Evolutionary conservation across 768 basidiomycete genomes (phyloP).

Genomic region (Tylopilus subfusipes): DNA sequence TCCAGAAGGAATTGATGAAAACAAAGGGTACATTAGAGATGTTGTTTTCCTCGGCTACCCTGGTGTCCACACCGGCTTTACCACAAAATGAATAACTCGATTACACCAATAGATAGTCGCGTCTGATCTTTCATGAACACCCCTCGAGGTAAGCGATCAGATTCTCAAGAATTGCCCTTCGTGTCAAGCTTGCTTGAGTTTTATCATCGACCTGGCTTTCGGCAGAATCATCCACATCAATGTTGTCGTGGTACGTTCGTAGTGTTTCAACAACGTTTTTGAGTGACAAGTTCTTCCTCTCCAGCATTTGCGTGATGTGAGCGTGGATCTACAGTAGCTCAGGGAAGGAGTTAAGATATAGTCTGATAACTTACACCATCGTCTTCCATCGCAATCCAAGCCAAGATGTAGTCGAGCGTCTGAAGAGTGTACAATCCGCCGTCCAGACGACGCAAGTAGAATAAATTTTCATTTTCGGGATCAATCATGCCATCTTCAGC

Average conservation of each 20-base stretch:
- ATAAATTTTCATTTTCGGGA: constrained; percentile 64
- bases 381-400: constrained; percentile 97
- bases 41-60: constrained; percentile 64
- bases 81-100: constrained; percentile 17
- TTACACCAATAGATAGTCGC: background rate
- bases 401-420: constrained; percentile 89
- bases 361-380: constrained; percentile 69
- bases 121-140: constrained; percentile 16
- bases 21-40: constrained; percentile 88
- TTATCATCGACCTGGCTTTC: constrained; percentile 24
- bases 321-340: constrained; percentile 59
- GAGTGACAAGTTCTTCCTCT: constrained; percentile 66
- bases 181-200: constrained; percentile 43
- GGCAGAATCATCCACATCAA: constrained; percentile 49
- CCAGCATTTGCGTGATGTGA: constrained; percentile 74
- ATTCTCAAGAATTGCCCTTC: constrained; percentile 64
- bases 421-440: constrained; percentile 87
- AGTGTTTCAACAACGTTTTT: constrained; percentile 70
- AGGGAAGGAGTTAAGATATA: background rate
- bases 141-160: constrained; percentile 61
- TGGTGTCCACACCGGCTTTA: constrained; percentile 24
- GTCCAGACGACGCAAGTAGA: constrained; percentile 86
- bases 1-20: constrained; percentile 83
- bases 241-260: constrained; percentile 66
- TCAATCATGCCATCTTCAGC: constrained; percentile 55